Evolutionary conservation across 306 rosid genomes (phyloP).

Genomic region (Gastrolobium villosum): DNA sequence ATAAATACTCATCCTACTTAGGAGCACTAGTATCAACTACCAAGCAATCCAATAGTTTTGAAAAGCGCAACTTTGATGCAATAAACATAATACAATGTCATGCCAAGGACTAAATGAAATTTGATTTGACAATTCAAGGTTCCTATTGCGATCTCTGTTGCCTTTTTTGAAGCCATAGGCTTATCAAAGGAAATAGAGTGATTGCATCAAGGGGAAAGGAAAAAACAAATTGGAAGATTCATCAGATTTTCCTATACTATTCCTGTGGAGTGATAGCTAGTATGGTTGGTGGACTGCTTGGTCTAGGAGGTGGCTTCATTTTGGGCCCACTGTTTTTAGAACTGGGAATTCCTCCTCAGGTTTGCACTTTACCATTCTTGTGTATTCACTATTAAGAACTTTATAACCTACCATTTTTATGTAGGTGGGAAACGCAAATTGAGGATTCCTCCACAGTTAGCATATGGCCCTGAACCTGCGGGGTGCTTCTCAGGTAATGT

Average conservation of each 20-base stretch:
- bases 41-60: background rate
- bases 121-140: constrained; percentile 51
- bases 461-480: constrained; percentile 99
- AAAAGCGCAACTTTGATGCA: background rate
- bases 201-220: constrained; percentile 80
- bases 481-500: constrained; percentile 92
- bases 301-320: constrained; percentile 76
- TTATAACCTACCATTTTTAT: constrained; percentile 33
- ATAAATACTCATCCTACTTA: constrained; percentile 3
- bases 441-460: constrained; percentile 84
- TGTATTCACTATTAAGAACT: background rate
- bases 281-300: constrained; percentile 76
- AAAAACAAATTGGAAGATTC: constrained; percentile 71
- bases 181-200: constrained; percentile 71
- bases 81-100: background rate
- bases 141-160: constrained; percentile 72
- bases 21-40: background rate
- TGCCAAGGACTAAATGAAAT: constrained; percentile 21
- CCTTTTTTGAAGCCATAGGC: constrained; percentile 70
- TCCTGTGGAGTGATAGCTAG: constrained; percentile 77
- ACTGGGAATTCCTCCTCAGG: constrained; percentile 84
- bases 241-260: constrained; percentile 68
- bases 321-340: constrained; percentile 79
- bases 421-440: constrained; percentile 93
- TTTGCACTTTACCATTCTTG: constrained; percentile 29